Evolutionary conservation across 2,329 filamentous ascomycete genomes (phyloP), one percentile per base, ranked within the genome.

Genomic region (Passalora sequoiae): DNA sequence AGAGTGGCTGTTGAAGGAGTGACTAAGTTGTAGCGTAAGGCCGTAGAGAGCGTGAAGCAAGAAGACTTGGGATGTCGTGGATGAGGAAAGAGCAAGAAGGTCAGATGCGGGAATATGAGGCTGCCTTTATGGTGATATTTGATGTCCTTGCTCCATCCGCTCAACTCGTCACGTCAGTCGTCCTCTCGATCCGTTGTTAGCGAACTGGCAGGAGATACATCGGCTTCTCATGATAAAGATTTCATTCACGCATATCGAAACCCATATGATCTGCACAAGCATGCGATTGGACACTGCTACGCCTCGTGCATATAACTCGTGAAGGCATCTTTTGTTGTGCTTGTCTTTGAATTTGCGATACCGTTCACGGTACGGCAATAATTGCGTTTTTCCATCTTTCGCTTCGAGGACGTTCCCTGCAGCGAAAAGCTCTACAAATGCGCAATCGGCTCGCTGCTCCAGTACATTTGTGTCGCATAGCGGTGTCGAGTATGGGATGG

Each of bases 131-230:
- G 29, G 17, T n/a, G n/a, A 20, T 36, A 12, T n/a, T 50, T 44
- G 7, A 56, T 52, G 52, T 60, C 7, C 61, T 21, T 24, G 32
- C 19, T 15, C 32, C 32, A n/a, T n/a, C n/a, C n/a, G n/a, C n/a
- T n/a, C n/a, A n/a, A n/a, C n/a, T n/a, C n/a, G n/a, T n/a, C n/a
- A n/a, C n/a, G n/a, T n/a, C n/a, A n/a, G n/a, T n/a, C n/a, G n/a
- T 21, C 32, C 20, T 21, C 8, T 20, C 13, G 32, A 36, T 24
- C 32, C 17, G 17, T 20, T 20, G 19, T n/a, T 36, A 20, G 24
- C 24, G 32, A 6, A 20, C 9, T 21, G 21, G 32, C 19, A 13
- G 32, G 32, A 10, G 12, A 1, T 13, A 36, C 6, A 12, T 36
- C 32, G 32, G 32, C 12, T 20, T 10, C n/a, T 16, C 21, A 15